Evolutionary conservation across 2,329 filamentous ascomycete species (phyloP).

Genomic region (Lasiodiplodia citricola): DNA sequence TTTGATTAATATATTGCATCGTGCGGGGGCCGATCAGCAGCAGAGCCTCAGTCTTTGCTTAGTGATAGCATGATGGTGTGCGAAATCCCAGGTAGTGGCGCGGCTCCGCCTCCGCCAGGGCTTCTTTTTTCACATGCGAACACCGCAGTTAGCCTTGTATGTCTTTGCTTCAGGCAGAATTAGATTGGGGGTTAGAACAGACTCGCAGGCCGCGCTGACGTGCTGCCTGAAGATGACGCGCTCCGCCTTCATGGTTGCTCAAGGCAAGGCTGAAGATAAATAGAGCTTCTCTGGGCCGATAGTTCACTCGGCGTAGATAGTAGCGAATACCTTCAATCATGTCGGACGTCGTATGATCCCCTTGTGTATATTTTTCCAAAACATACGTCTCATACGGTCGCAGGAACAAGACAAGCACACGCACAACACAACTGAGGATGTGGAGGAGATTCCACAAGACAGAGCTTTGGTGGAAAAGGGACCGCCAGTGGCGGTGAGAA

Average conservation of each 20-base stretch:
- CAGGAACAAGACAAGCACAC: background rate
- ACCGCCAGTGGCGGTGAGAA: background rate
- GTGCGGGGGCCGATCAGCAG: background rate
- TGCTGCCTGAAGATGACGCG: background rate
- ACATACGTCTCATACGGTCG: background rate
- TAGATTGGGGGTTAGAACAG: background rate
- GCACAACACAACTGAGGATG: background rate
- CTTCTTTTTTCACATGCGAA: background rate
- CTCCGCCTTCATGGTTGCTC: too few species aligned
- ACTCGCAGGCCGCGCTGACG: background rate
- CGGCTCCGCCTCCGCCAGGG: background rate
- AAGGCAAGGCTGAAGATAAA: background rate
- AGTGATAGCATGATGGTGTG: background rate
- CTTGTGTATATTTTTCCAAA: background rate
- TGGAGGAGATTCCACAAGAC: background rate
- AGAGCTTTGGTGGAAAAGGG: background rate
- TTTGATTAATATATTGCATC: background rate
- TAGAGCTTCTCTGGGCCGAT: background rate
- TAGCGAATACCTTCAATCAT: background rate
- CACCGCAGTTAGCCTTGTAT: background rate
- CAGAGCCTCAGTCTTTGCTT: background rate
- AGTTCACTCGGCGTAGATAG: background rate
- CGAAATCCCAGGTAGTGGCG: background rate
- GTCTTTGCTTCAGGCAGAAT: background rate
- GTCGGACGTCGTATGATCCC: background rate